Evolutionary conservation across 2,329 filamentous ascomycete species (phyloP), one percentile per base, ranked within the genome.

Genomic region (Diplodia sapinea): DNA sequence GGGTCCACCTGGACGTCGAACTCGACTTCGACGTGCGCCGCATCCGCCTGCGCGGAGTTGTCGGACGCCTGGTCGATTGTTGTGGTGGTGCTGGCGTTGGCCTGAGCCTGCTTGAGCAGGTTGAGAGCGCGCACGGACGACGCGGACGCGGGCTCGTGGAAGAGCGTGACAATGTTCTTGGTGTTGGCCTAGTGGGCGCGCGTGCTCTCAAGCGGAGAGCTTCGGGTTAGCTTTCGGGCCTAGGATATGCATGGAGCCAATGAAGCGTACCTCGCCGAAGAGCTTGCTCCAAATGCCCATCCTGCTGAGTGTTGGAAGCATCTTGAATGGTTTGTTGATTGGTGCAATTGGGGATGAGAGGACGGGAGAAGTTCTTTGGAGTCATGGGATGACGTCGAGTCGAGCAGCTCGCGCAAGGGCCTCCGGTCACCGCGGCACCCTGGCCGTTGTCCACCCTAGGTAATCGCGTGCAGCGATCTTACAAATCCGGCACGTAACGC

Each of bases 161-260:
- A 99, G 84, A 99, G 89, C 70, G 94, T 98, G 78, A 98, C 88
- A 72, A 96, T 92, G 83, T 98, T 94, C 74, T 83, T 84, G 70
- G 79, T 78, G 72, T 81, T 82, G 61, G 79, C 75, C 82, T 82
- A 47, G 13, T 47, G 43, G 17, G 17, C 43, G 43, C 17, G 43
- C 8, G 43, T 20, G 43, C 43, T 20, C 43, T 47, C 43, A n/a
- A n/a, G 67, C 29, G 36, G n/a, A 17, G 40, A 50, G 52, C 38
- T 69, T 52, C 40, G 23, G 23, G 64, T 52, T 36, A 38, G 26
- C 52, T 40, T 40, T 11, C 40, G 49, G 33, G 23, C 47, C 31
- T n/a, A 20, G 17, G 13, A 11, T n/a, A 5, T 20, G 36, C 57
- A 38, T 23, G 57, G 26, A n/a, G 13, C 20, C 1, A 4, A 15